phyloP scores from a whole-genome alignment of 116 monocot species.

The Posidonia oceanica region DNA sequence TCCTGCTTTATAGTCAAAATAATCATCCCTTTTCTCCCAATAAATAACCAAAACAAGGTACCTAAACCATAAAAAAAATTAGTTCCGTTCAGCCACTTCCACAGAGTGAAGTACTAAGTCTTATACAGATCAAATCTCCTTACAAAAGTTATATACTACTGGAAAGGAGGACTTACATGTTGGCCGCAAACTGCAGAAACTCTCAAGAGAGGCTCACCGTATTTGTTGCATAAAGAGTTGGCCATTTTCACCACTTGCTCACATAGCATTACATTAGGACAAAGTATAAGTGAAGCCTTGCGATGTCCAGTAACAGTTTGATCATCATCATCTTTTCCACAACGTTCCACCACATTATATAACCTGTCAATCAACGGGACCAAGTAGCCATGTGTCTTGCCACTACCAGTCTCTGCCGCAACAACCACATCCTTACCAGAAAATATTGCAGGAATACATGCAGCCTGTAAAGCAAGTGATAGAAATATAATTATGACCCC shows the following conservation, averaged over 20 bases:
- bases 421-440: conserved; percentile 71
- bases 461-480: conserved; percentile 45
- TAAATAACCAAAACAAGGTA: too few relatives aligned
- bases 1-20: too few relatives aligned
- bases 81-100: too few relatives aligned
- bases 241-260: conserved; percentile 96
- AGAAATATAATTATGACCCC: neutral
- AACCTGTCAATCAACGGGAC: conserved; percentile 74
- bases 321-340: conserved; percentile 3
- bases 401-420: conserved; percentile 99
- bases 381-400: conserved; percentile 94
- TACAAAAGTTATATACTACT: neutral
- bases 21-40: too few relatives aligned
- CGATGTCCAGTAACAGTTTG: conserved; percentile 9
- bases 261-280: conserved; percentile 97
- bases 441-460: conserved; percentile 72
- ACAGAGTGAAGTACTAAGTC: too few relatives aligned
- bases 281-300: conserved; percentile 52
- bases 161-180: conserved; percentile 31
- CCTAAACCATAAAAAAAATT: too few relatives aligned
- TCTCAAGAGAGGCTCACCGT: conserved; percentile 48
- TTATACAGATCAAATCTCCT: neutral
- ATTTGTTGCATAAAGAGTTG: conserved; percentile 40
- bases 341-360: conserved; percentile 7
- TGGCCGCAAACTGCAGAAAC: conserved; percentile 77